Conservation (phyloP, 495 filamentous ascomycete species). For the Elasticomyces elasticus region DNA sequence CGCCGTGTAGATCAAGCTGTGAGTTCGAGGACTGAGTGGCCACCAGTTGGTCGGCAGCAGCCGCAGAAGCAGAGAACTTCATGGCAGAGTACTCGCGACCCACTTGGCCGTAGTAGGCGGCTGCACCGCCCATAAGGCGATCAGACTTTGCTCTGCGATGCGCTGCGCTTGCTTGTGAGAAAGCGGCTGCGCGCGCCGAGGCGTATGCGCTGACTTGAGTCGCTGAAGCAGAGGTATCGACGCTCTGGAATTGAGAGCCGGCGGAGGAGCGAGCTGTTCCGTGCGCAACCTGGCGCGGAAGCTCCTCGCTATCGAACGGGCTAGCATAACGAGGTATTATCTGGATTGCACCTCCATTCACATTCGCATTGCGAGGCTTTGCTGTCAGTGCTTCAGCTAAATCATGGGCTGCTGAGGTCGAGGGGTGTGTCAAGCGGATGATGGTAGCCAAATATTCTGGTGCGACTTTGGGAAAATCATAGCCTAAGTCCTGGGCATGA, state of each 20-base stretch:
- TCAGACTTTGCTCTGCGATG: slow-evolving; percentile 56
- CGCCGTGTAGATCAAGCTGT: slow-evolving; percentile 72
- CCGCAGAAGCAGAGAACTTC: slow-evolving; percentile 29
- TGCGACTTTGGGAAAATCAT: slow-evolving; percentile 44
- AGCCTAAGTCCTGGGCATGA: slow-evolving; percentile 41
- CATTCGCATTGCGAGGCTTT: slow-evolving; percentile 7
- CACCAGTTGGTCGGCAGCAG: slow-evolving; percentile 39
- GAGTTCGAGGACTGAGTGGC: slow-evolving; percentile 41
- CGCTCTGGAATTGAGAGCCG: not conserved
- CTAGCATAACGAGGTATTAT: slow-evolving; percentile 35
- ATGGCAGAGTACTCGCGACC: slow-evolving; percentile 44
- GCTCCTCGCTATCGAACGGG: slow-evolving; percentile 12
- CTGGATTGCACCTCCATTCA: slow-evolving; percentile 23
- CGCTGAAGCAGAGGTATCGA: slow-evolving; percentile 1
- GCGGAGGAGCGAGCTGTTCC: not conserved
- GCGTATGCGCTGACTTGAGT: slow-evolving; percentile 32
- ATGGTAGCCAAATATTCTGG: slow-evolving; percentile 39
- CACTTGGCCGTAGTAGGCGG: slow-evolving; percentile 53
- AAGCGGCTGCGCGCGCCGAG: slow-evolving; percentile 38
- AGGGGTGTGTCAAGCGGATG: slow-evolving; percentile 45
- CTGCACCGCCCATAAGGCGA: slow-evolving; percentile 54
- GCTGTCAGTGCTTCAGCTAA: slow-evolving; percentile 45
- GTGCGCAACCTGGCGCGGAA: not conserved
- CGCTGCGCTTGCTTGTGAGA: slow-evolving; percentile 49
- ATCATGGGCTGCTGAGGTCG: slow-evolving; percentile 47